Percentiles rank a stretch among this genome's conserved stretches.
These are phyloP conservation scores for Diaporthe eres DNA, from an alignment of 2,329 filamentous ascomycete genomes.

Conservation along the genomic window DNA sequence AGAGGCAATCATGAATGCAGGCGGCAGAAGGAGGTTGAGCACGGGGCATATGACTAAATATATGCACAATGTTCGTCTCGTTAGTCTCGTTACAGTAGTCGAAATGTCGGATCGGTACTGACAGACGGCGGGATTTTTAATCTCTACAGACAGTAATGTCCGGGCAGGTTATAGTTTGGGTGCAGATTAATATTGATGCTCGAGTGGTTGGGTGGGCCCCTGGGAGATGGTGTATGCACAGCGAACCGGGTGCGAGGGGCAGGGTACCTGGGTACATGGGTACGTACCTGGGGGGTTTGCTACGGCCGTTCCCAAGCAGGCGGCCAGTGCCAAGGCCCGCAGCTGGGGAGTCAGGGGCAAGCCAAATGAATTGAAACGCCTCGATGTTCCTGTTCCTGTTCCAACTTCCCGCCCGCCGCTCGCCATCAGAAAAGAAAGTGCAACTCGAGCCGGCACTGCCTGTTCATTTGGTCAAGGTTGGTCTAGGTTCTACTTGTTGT, in stretches of 20 bases:
- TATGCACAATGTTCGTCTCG: slow-evolving; percentile 6
- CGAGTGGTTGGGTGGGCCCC: slow-evolving; percentile 21
- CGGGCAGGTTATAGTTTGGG: slow-evolving; percentile 27
- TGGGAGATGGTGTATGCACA: slow-evolving; percentile 18
- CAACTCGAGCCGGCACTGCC: slow-evolving; percentile 25
- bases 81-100: slow-evolving; percentile 17
- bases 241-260: slow-evolving; percentile 24
- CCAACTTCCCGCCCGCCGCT: slow-evolving; percentile 22
- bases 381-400: slow-evolving; percentile 17
- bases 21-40: slow-evolving; percentile 5
- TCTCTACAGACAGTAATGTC: slow-evolving; percentile 21
- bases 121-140: slow-evolving; percentile 10
- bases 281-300: neutral
- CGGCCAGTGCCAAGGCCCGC: slow-evolving; percentile 7
- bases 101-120: slow-evolving; percentile 10
- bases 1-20: neutral
- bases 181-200: slow-evolving; percentile 34
- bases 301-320: neutral
- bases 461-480: slow-evolving; percentile 6
- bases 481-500: neutral
- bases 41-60: slow-evolving; percentile 23
- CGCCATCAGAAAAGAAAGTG: slow-evolving; percentile 24
- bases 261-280: neutral
- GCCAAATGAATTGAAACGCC: slow-evolving; percentile 33
- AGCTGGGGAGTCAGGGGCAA: slow-evolving; percentile 27